These are phyloP conservation scores for Didymella lethalis DNA, from an alignment of 2,329 filamentous ascomycete genomes.

Conservation along the genomic window DNA sequence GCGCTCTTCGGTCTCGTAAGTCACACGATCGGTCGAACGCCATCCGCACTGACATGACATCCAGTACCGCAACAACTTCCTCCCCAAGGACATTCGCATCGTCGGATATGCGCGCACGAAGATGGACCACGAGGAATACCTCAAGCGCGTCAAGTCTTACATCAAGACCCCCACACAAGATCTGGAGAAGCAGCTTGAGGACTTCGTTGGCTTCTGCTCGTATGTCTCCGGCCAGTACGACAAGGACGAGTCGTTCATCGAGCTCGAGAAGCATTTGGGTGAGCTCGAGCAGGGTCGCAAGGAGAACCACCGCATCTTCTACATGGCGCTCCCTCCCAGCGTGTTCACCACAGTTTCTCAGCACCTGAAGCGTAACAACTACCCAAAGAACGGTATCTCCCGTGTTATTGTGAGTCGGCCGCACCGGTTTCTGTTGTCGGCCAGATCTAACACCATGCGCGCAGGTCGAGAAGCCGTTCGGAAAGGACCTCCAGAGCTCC, in stretches of 20 bases:
- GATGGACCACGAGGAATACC: conserved; percentile 97
- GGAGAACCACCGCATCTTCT: conserved; percentile 93
- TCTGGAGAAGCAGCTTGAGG: conserved; percentile 90
- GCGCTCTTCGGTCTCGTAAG: conserved; percentile 96
- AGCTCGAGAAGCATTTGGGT: conserved; percentile 84
- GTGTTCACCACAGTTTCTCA: conserved; percentile 98
- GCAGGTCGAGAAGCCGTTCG: conserved; percentile 98
- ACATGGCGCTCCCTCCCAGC: conserved; percentile 97
- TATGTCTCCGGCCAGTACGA: conserved; percentile 99
- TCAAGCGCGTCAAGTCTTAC: conserved; percentile 93
- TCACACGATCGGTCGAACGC: conserved; percentile 39
- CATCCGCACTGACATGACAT: conserved; percentile 32
- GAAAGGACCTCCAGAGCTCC: conserved; percentile 94
- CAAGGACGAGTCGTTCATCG: conserved; percentile 90
- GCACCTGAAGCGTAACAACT: conserved; percentile 96
- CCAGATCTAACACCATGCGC: conserved; percentile 26
- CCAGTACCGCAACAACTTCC: conserved; percentile 98
- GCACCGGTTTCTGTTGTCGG: conserved; percentile 11
- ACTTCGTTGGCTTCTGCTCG: conserved; percentile 86
- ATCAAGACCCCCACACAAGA: conserved; percentile 99
- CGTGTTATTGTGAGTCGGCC: conserved; percentile 80
- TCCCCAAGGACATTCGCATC: conserved; percentile 93
- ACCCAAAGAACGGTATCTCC: conserved; percentile 87
- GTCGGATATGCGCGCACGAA: conserved; percentile 99
- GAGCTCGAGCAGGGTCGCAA: conserved; percentile 82